Evolutionary conservation across 345 rosid species (phyloP), one percentile per base, ranked within the genome.

Genomic region (Zanthoxylum bungeanum): DNA sequence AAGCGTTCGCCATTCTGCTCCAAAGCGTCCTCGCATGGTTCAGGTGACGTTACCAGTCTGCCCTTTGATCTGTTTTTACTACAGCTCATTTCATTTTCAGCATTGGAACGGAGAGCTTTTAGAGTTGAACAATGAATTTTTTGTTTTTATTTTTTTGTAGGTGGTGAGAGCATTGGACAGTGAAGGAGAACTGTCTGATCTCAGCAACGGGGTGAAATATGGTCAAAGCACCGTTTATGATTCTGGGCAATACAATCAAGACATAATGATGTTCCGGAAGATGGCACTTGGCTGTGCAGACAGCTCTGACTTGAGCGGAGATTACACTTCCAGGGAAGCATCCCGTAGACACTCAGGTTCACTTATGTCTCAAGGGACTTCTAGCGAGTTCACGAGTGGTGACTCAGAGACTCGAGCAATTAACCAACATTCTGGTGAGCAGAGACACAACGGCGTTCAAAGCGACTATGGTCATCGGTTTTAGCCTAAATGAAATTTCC

Each of bases 21-120:
- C 92, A n/a, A 93, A 93, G 76, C 81, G 98, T 65, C 98, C 99
- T 10, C 91, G 97, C 42, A 96, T 96, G 98, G 87, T 62, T 64
- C 94, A 89, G 96, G 98, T 96, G 64, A 73, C 30, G 2, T n/a
- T 31, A 68, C 9, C 19, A 2, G 21, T 9, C 46, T 55, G n/a
- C 10, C 28, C 6, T 25, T 36, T 21, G 39, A 24, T 46, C 50
- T 33, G 19, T 33, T 24, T 30, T 33, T 36, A 21, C 46, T 52
- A 8, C 67, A 51, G 58, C 27, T 33, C 1, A 22, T 61, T 34
- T 57, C 67, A 4, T 63, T 51, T 16, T 30, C 40, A 39, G 39
- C 17, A 69, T 72, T 42, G 14, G 7, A 11, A 28, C 10, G 30
- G 12, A 34, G 58, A 31, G 24, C n/a, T 12, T 31, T 50, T 36